These are phyloP conservation scores for Jatropha podagrica DNA, from an alignment of 441 rosid species.

Conservation along the genomic window DNA sequence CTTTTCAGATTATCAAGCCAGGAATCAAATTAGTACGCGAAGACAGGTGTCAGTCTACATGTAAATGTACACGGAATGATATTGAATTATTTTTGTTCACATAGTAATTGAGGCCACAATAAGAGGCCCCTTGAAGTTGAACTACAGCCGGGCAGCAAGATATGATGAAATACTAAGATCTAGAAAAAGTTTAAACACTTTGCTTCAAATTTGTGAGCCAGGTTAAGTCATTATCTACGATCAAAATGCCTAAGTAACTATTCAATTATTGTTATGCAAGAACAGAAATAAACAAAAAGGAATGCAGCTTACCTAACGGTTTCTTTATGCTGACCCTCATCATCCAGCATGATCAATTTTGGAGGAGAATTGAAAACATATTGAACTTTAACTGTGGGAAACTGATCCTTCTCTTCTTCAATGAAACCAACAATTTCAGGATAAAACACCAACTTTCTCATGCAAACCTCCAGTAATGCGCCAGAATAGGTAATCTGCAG, in stretches of 20 bases:
- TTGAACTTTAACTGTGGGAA: constrained; percentile 65
- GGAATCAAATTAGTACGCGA: background rate
- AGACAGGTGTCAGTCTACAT: background rate
- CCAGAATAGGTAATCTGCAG: constrained; percentile 69
- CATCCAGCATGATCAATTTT: constrained; percentile 82
- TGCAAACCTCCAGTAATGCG: constrained; percentile 85
- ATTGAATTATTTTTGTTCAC: background rate
- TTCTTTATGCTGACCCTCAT: constrained; percentile 72
- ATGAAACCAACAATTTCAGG: constrained; percentile 88
- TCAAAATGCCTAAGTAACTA: background rate
- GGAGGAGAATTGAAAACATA: constrained; percentile 89
- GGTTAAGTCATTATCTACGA: constrained; percentile 1
- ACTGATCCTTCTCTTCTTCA: constrained; percentile 85
- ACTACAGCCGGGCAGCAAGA: background rate
- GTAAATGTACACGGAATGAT: background rate
- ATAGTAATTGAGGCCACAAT: background rate
- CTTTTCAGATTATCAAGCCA: background rate
- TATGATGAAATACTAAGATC: background rate
- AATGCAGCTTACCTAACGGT: constrained; percentile 59
- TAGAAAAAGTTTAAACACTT: background rate
- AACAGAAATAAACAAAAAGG: constrained; percentile 7
- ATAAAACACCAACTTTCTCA: constrained; percentile 88
- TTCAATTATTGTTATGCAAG: background rate
- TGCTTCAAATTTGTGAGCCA: background rate
- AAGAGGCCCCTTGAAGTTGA: background rate